Conservation (phyloP, 2,329 filamentous ascomycete species). For the Cladophialophora immunda region DNA sequence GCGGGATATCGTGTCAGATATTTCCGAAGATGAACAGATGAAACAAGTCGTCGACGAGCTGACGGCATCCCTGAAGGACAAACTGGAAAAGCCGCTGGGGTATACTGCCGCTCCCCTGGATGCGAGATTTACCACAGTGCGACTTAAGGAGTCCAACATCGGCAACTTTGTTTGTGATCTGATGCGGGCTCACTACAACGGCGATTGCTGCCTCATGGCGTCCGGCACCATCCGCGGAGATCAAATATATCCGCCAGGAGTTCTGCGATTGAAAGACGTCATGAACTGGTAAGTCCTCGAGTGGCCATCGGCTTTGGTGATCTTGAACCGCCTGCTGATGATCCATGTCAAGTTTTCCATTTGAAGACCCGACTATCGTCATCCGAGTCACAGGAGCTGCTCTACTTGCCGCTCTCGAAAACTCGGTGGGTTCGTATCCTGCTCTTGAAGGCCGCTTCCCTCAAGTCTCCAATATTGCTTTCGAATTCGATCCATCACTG, state of each 20-base stretch:
- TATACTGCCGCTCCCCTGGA: constrained; percentile 85
- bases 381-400: constrained; percentile 75
- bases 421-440: constrained; percentile 80
- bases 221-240: constrained; percentile 87
- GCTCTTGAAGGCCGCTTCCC: constrained; percentile 85
- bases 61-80: constrained; percentile 76
- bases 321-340: neutral
- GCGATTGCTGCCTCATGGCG: constrained; percentile 85
- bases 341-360: constrained; percentile 70
- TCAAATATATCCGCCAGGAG: constrained; percentile 83
- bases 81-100: constrained; percentile 82
- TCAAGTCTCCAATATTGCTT: constrained; percentile 84
- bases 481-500: constrained; percentile 73
- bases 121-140: constrained; percentile 83
- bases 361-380: constrained; percentile 88
- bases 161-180: constrained; percentile 93
- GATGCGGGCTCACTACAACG: constrained; percentile 82
- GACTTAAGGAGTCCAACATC: constrained; percentile 79
- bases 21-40: constrained; percentile 70
- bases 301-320: neutral
- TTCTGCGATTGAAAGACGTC: constrained; percentile 81
- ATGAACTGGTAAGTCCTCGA: constrained; percentile 66
- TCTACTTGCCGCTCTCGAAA: constrained; percentile 82
- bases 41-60: constrained; percentile 71
- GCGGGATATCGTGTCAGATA: constrained; percentile 74